phyloP scores from a whole-genome alignment of 495 filamentous ascomycete genomes.

The Aspergillus biplanus region DNA sequence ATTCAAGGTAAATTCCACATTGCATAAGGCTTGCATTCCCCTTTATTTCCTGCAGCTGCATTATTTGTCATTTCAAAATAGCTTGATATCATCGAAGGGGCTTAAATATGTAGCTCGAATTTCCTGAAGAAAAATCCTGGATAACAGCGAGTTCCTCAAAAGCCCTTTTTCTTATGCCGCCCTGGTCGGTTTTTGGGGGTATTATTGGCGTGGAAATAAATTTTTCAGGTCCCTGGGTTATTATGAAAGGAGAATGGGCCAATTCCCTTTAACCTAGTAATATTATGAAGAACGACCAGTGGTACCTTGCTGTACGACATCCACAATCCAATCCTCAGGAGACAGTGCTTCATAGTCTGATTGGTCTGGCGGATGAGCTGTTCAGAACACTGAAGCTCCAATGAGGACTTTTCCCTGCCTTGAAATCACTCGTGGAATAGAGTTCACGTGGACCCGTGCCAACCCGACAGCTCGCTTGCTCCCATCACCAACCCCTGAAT shows the following conservation, averaged over 20 bases:
- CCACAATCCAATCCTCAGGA: background rate
- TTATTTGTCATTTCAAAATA: conserved; percentile 1
- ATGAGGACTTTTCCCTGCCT: background rate
- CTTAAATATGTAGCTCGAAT: background rate
- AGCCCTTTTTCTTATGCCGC: background rate
- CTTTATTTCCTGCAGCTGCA: conserved; percentile 3
- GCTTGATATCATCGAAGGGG: background rate
- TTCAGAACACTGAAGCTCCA: conserved; percentile 1
- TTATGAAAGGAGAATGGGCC: too few species aligned
- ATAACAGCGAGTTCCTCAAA: background rate
- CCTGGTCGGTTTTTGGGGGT: background rate
- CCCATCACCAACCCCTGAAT: conserved; percentile 12
- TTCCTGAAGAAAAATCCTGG: background rate
- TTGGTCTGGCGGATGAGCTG: background rate
- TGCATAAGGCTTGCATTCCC: conserved; percentile 15
- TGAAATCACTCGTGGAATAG: too few species aligned
- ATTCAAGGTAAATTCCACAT: conserved; percentile 3
- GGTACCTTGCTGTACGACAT: background rate
- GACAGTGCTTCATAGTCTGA: background rate
- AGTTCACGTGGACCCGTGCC: background rate
- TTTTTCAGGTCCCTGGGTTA: too few species aligned
- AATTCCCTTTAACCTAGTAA: too few species aligned
- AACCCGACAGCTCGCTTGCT: background rate
- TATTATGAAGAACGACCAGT: background rate
- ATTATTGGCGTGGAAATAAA: background rate